Evolutionary conservation across 192 early-diverging fungal genomes (phyloP), one percentile per base, ranked within the genome.

Genomic region (Backusella australiensis): DNA sequence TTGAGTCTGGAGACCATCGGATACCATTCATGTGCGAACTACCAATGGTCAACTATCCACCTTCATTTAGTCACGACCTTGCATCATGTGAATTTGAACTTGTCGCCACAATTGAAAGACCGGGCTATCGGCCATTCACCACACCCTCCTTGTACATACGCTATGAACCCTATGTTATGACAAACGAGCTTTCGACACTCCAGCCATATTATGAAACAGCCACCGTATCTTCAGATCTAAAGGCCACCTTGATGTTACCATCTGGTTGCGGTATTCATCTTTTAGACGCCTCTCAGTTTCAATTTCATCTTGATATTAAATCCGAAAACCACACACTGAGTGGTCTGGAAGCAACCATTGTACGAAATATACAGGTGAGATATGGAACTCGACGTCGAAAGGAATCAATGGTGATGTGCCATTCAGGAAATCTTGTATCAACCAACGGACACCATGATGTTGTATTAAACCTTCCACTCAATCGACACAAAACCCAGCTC

Each of bases 31-130:
- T 77, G 15, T 56, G 59, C 21, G 77, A 82, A 73, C 21, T 82
- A 14, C 81, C 81, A 17, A 38, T 79, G 29, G 69, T 82, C 67
- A 82, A 82, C 17, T 82, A 82, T 68, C 68, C 71, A 21, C 74
- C 78, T 3, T 65, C 74, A 12, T 78, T 79, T 42, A 36, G 52
- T 34, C 71, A 78, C 34, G 17, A 52, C 36, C 35, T 78, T 2
- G 72, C 65, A 9, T 44, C 71, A 19, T 67, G 63, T 69, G 41
- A 39, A 44, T 73, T 74, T 52, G 34, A 21, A 39, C 38, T 78
- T 19, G 17, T 74, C 17, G 77, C 71, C 32, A 26, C 66, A 0
- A 29, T 78, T 6, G 77, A 73, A 52, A 39, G 77, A 19, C 77
- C 77, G 1, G 72, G 72, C 21, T 34, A 49, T 14, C 39, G 71